Conservation (phyloP, 179 eudicot genomes). For the Carnegiea gigantea region DNA sequence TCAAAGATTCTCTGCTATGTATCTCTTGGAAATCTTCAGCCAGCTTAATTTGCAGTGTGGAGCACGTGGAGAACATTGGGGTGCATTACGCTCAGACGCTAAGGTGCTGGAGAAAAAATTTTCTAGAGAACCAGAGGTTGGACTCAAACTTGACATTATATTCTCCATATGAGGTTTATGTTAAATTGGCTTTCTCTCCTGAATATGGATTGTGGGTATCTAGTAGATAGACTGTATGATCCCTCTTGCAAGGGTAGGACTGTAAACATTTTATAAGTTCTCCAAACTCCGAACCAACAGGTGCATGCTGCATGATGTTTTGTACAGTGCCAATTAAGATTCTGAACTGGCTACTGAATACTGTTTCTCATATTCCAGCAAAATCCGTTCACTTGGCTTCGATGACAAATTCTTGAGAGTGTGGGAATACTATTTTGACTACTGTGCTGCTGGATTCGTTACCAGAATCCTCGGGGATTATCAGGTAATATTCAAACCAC, state of each 20-base stretch:
- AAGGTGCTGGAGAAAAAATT: constrained; percentile 71
- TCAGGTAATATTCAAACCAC: constrained; percentile 39
- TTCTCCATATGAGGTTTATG: too few species aligned
- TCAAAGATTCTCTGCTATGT: background rate
- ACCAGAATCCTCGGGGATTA: constrained; percentile 69
- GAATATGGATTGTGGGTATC: too few species aligned
- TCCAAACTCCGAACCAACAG: too few species aligned
- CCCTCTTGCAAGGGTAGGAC: too few species aligned
- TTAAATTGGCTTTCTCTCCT: too few species aligned
- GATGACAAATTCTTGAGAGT: constrained; percentile 83
- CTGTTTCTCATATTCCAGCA: constrained; percentile 33
- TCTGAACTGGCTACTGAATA: background rate
- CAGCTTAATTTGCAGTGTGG: constrained; percentile 53
- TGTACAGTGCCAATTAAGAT: too few species aligned
- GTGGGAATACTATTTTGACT: constrained; percentile 94
- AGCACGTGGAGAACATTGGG: constrained; percentile 85
- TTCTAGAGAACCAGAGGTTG: constrained; percentile 67
- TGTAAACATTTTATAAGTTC: background rate
- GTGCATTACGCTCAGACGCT: constrained; percentile 80
- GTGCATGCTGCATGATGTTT: too few species aligned
- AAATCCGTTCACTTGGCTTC: constrained; percentile 73
- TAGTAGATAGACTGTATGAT: too few species aligned
- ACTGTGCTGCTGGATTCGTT: constrained; percentile 81
- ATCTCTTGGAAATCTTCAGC: background rate
- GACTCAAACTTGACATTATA: background rate